Percentiles rank a stretch among this genome's conserved stretches.
These are phyloP conservation scores for Carpinus viminea DNA, from an alignment of 306 rosid species.

Conservation along the genomic window DNA sequence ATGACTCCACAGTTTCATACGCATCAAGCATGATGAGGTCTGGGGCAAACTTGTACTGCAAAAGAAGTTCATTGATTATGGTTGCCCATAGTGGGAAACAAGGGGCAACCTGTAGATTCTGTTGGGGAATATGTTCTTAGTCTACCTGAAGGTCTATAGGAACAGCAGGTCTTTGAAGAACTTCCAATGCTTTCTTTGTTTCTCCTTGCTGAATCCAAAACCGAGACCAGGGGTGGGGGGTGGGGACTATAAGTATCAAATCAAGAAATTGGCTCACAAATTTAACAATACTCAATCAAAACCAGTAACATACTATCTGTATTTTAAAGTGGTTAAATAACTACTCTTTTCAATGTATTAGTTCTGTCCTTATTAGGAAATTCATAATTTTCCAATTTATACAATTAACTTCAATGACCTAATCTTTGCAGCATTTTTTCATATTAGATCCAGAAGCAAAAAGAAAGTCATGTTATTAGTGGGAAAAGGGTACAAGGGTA, in stretches of 20 bases:
- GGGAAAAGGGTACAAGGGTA: not conserved
- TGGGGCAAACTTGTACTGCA: constrained; percentile 96
- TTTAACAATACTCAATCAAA: not conserved
- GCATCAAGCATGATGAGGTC: constrained; percentile 97
- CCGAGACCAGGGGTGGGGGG: not conserved
- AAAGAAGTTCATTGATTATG: constrained; percentile 13
- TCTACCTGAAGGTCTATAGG: constrained; percentile 83
- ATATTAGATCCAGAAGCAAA: not conserved
- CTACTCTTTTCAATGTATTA: not conserved
- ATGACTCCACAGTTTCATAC: constrained; percentile 96
- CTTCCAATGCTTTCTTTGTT: constrained; percentile 91
- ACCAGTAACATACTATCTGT: not conserved
- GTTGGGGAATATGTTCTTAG: constrained; percentile 16
- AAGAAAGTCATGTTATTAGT: not conserved
- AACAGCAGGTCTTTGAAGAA: constrained; percentile 84
- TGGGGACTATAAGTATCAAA: constrained; percentile 1
- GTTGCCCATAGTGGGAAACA: constrained; percentile 15
- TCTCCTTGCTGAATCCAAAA: constrained; percentile 79
- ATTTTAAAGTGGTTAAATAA: not conserved
- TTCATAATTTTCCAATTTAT: not conserved
- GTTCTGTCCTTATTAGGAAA: not conserved
- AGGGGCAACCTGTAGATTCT: constrained; percentile 6
- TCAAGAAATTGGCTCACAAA: not conserved
- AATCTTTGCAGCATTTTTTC: not conserved
- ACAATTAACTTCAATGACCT: not conserved